Evolutionary conservation across 2,329 filamentous ascomycete genomes (phyloP).

Genomic region (Ophiocordyceps camponoti-rufipedis): DNA sequence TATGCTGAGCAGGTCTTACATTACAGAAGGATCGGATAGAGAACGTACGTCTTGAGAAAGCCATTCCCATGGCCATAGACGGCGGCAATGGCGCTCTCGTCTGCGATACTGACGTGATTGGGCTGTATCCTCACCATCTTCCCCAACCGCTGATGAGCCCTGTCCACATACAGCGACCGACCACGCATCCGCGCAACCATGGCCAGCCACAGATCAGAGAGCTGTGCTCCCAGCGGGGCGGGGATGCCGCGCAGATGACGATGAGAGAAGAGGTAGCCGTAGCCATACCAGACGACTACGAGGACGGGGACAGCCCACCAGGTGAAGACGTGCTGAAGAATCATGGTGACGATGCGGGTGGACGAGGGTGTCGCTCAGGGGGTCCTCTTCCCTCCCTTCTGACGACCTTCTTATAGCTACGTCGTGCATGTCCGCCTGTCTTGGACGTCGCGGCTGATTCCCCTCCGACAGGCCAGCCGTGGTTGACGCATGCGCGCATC

Average conservation of each 20-base stretch:
- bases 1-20: too few relatives aligned
- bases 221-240: conserved; percentile 42
- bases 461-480: too few relatives aligned
- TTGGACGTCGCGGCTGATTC: too few relatives aligned
- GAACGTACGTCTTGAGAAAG: conserved; percentile 46
- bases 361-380: too few relatives aligned
- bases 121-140: conserved; percentile 72
- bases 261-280: conserved; percentile 40
- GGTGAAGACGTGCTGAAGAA: conserved; percentile 14
- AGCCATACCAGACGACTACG: conserved; percentile 34
- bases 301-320: conserved; percentile 27
- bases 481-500: too few relatives aligned
- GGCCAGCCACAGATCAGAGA: conserved; percentile 70
- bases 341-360: conserved; percentile 4
- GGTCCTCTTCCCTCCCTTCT: too few relatives aligned
- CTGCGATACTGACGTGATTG: conserved; percentile 66
- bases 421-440: too few relatives aligned
- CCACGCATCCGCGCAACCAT: conserved; percentile 44
- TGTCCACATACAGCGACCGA: conserved; percentile 46
- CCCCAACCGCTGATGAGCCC: conserved; percentile 57
- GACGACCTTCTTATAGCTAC: too few relatives aligned
- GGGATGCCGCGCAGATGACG: conserved; percentile 34
- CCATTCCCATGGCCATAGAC: conserved; percentile 72
- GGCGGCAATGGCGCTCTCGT: conserved; percentile 55
- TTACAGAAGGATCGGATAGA: not conserved